Base-by-base conservation (phyloP, 2,329 filamentous ascomycete genomes). In the Clarireedia sp. region DNA sequence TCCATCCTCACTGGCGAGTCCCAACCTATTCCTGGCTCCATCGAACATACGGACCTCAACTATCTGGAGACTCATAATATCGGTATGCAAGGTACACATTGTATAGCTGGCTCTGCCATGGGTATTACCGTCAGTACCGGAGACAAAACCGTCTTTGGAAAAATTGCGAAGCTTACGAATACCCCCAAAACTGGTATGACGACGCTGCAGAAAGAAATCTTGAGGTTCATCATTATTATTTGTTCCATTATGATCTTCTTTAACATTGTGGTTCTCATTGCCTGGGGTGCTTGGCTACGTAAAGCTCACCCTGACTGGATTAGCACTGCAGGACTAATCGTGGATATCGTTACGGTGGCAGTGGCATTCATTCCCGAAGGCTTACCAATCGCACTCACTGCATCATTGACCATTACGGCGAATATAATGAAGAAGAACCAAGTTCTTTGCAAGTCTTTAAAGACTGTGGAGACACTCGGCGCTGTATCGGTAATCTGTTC, bases 351-450 rank as follows among this genome's bases (percentile, higher is more conserved):
- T 4, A 55, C 53, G 4, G 53, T 55, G 12, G 53, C 83, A 0
- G 82, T 89, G 3, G 86, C 86, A 1, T 89, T 89, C 66, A 86
- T 90, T 7, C 86, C 87, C 0, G 86, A 89, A 70, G 85, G 85
- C 5, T 72, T 89, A 0, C 85, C 85, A 0, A 83, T 89, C 48
- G 83, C 84, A 1, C 71, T 88, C 21, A 85, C 84, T 0, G 80
- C 82, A 1, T 85, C 81, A 17, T 73, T 90, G 62, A 90, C 86
- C 0, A 90, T 90, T 56, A 85, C 81, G 1, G 86, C 87, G 16
- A 86, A 85, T 60, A 78, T 87, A 62, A 90, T 91, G 87, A 77
- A 77, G 62, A 83, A 84, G 69, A 84, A 89, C 67, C 85, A 86
- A 66, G 82, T 90, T 29, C 75, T 90, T 8, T 89, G 86, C 80